These are phyloP conservation scores for Periconia sp. DNA, from an alignment of 2,329 filamentous ascomycete species.

Conservation along the genomic window DNA sequence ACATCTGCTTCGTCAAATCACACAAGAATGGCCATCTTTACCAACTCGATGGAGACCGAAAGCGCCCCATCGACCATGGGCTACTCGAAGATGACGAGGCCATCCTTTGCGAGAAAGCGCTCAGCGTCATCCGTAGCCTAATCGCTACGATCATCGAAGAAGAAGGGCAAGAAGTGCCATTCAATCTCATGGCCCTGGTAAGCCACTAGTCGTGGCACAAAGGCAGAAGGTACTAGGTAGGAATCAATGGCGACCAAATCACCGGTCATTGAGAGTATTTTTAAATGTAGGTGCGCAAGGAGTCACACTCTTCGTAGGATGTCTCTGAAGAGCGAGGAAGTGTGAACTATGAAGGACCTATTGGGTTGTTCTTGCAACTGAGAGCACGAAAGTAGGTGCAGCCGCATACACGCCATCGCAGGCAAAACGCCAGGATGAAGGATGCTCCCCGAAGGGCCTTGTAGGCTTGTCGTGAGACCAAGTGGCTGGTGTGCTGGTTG, in stretches of 20 bases:
- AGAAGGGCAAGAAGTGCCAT: conserved; percentile 23
- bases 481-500: conserved; percentile 54
- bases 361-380: conserved; percentile 55
- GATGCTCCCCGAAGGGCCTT: conserved; percentile 56
- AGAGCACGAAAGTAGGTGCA: conserved; percentile 45
- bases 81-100: conserved; percentile 16
- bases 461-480: conserved; percentile 48
- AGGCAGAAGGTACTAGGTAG: too few relatives aligned
- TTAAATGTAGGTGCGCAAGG: conserved; percentile 58
- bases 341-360: conserved; percentile 63
- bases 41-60: conserved; percentile 39
- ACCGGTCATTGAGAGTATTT: too few relatives aligned
- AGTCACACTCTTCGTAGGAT: conserved; percentile 58
- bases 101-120: conserved; percentile 24
- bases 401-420: conserved; percentile 50
- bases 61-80: conserved; percentile 38
- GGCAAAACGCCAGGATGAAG: conserved; percentile 56
- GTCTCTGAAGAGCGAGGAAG: conserved; percentile 54
- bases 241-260: too few relatives aligned
- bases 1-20: conserved; percentile 40
- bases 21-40: conserved; percentile 29
- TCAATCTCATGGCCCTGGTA: conserved; percentile 40
- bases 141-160: conserved; percentile 22
- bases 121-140: conserved; percentile 29
- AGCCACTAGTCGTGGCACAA: neutral